Percentiles rank a stretch among this genome's conserved stretches.
phyloP scores from a whole-genome alignment of 768 basidiomycete genomes.

The Lactifluus subvellereus region DNA sequence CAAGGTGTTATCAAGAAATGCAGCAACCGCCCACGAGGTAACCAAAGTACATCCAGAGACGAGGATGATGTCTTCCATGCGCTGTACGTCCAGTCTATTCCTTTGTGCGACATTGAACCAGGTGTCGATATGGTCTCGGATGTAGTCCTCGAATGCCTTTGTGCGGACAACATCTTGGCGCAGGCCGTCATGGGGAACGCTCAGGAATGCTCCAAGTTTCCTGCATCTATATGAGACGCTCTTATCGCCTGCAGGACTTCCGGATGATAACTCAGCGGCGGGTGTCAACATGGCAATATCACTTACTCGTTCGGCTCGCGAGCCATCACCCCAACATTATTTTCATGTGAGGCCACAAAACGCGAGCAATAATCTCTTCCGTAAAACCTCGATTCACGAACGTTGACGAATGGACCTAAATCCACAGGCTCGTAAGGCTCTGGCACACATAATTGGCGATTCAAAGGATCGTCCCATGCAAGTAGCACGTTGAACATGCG shows the following conservation, averaged over 20 bases:
- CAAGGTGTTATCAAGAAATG: neutral
- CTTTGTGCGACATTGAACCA: slow-evolving; percentile 7
- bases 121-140: slow-evolving; percentile 5
- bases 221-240: neutral
- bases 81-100: neutral
- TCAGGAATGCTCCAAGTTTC: slow-evolving; percentile 2
- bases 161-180: slow-evolving; percentile 8
- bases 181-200: neutral
- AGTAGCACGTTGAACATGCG: slow-evolving; percentile 20
- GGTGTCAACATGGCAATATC: neutral
- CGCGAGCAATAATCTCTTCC: slow-evolving; percentile 2
- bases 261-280: neutral
- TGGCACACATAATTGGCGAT: neutral
- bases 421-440: neutral
- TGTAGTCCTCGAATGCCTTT: slow-evolving; percentile 12
- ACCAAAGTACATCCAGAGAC: slow-evolving; percentile 11
- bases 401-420: slow-evolving; percentile 2
- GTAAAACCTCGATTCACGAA: neutral
- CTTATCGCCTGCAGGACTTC: neutral
- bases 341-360: neutral
- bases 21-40: slow-evolving; percentile 6
- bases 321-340: neutral
- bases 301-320: neutral
- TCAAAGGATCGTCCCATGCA: slow-evolving; percentile 4
- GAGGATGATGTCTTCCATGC: slow-evolving; percentile 18